These are phyloP conservation scores for Castanea sativa DNA, from an alignment of 306 rosid species.

Conservation along the genomic window DNA sequence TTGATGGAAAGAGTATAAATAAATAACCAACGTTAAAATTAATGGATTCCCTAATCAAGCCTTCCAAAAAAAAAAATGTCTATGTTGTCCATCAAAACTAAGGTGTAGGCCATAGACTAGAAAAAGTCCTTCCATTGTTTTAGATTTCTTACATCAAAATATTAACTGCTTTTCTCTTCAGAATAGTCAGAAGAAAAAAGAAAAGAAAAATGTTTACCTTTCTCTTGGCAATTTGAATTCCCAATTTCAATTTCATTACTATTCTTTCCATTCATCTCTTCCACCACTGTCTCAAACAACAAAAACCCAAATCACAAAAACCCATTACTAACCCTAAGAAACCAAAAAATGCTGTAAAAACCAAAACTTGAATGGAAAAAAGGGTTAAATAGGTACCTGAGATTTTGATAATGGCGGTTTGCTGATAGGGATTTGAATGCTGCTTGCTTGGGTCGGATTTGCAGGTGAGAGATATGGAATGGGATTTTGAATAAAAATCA, in stretches of 20 bases:
- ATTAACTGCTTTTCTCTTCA: background rate
- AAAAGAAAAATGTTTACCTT: slow-evolving; percentile 20
- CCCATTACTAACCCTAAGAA: slow-evolving; percentile 6
- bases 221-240: slow-evolving; percentile 16
- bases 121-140: too few relatives aligned
- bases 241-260: slow-evolving; percentile 9
- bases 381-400: slow-evolving; percentile 34
- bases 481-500: background rate
- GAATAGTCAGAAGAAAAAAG: background rate
- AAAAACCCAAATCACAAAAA: background rate
- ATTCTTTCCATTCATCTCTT: slow-evolving; percentile 21
- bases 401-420: slow-evolving; percentile 42
- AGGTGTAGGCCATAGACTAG: too few relatives aligned
- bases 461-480: slow-evolving; percentile 36
- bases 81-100: too few relatives aligned
- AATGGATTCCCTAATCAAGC: too few relatives aligned
- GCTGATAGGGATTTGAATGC: slow-evolving; percentile 47
- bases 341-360: background rate
- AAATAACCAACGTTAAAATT: too few relatives aligned
- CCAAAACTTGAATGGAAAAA: background rate
- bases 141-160: too few relatives aligned
- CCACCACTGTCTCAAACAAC: slow-evolving; percentile 23
- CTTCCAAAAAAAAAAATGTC: too few relatives aligned
- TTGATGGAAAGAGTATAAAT: too few relatives aligned
- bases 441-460: slow-evolving; percentile 39